Conservation (phyloP, 2,329 filamentous ascomycete species). For the Cryphonectria carpinicola region DNA sequence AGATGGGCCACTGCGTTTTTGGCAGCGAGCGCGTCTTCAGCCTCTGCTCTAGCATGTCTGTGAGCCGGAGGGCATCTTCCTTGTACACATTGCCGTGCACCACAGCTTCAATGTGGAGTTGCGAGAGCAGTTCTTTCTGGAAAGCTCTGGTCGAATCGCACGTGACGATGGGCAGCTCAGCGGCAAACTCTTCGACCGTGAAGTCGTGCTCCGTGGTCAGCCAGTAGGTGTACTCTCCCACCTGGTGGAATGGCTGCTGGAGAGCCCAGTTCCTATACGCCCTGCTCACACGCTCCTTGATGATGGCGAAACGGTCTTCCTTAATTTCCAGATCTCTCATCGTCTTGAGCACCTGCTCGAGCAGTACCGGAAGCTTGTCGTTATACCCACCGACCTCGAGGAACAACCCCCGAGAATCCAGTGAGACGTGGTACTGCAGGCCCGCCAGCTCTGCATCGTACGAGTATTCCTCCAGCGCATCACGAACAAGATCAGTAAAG, state of each 20-base stretch:
- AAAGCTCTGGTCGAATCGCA: slow-evolving; percentile 76
- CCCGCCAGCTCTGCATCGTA: slow-evolving; percentile 96
- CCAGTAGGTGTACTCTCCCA: slow-evolving; percentile 81
- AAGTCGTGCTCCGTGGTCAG: slow-evolving; percentile 77
- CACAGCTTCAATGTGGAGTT: slow-evolving; percentile 86
- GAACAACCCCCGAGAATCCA: slow-evolving; percentile 74
- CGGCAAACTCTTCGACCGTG: slow-evolving; percentile 77
- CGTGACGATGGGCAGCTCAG: slow-evolving; percentile 75
- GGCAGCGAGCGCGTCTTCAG: slow-evolving; percentile 76
- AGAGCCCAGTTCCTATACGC: slow-evolving; percentile 86
- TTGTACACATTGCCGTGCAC: slow-evolving; percentile 93
- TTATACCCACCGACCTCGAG: slow-evolving; percentile 89
- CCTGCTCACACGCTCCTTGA: slow-evolving; percentile 81
- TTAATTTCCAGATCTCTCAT: slow-evolving; percentile 84
- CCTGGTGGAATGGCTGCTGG: slow-evolving; percentile 86
- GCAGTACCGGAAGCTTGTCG: slow-evolving; percentile 87
- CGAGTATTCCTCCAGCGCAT: slow-evolving; percentile 88
- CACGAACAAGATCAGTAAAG: slow-evolving; percentile 83
- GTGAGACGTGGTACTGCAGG: slow-evolving; percentile 77
- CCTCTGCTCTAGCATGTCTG: slow-evolving; percentile 77
- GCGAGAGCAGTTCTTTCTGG: slow-evolving; percentile 77
- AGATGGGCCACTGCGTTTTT: slow-evolving; percentile 76
- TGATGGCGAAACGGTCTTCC: slow-evolving; percentile 86
- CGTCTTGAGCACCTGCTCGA: slow-evolving; percentile 85
- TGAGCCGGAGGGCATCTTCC: slow-evolving; percentile 86